Base-by-base conservation (phyloP, 495 filamentous ascomycete genomes). In the Aspergillus ellipticus region DNA sequence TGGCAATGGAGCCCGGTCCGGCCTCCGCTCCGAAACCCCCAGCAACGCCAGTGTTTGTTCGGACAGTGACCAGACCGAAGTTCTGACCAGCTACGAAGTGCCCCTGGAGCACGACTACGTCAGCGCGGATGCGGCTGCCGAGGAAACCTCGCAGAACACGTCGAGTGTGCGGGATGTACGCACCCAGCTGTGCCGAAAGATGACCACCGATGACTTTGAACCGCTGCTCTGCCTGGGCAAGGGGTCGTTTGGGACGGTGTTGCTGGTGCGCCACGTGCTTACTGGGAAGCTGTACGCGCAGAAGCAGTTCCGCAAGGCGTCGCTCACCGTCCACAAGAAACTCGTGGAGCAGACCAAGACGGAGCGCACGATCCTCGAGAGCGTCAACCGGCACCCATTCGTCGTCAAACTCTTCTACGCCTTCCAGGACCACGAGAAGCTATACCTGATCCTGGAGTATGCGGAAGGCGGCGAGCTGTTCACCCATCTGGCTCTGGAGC, bases 251-350 rank as follows among this genome's bases (percentile, higher is more conserved):
- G 94, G 94, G 17, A 96, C 92, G 2, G 94, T 98, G 13, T 67
- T 96, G 42, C 80, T 98, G 10, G 94, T 98, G 57, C 93, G 90
- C 65, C 92, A 98, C 67, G 82, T 79, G 35, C 66, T 84, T 17
- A 97, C 92, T 0, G 92, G 92, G 16, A 88, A 90, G 42, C 83
- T 98, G 3, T 98, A 89, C 65, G 95, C 94, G 1, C 94, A 98
- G 77, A 98, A 98, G 75, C 95, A 97, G 75, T 92, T 98, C 74
- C 89, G 91, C 65, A 98, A 98, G 68, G 94, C 94, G 0, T 93
- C 90, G 0, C 73, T 97, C 41, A 87, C 89, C 6, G 89, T 97
- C 10, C 89, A 94, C 70, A 97, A 96, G 77, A 88, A 89, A 59
- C 79, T 97, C 11, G 80, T 97, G 39, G 94, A 97, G 74, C 94